Evolutionary conservation across 768 basidiomycete species (phyloP).

Genomic region (Serendipita vermifera): DNA sequence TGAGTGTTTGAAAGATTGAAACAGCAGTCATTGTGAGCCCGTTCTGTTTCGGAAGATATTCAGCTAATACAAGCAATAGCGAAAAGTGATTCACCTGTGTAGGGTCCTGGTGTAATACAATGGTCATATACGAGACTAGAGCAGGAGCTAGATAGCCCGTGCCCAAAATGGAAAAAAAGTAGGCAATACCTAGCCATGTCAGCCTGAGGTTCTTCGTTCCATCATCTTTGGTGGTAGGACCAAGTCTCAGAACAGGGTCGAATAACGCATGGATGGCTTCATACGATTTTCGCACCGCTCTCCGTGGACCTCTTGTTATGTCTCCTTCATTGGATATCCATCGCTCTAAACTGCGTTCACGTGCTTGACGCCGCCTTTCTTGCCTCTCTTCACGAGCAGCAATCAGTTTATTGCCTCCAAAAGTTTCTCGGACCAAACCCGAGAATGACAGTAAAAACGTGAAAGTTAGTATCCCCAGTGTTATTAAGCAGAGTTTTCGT

Average conservation of each 20-base stretch:
- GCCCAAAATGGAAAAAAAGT: background rate
- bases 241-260: background rate
- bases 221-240: background rate
- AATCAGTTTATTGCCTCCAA: background rate
- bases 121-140: background rate
- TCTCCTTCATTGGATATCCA: background rate
- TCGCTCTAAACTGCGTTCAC: slow-evolving; percentile 1
- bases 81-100: background rate
- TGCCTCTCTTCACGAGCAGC: slow-evolving; percentile 1
- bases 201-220: background rate
- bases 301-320: background rate
- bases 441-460: background rate
- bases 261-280: background rate
- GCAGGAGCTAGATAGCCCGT: background rate
- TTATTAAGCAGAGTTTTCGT: background rate
- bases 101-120: background rate
- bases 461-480: background rate
- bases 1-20: too few species aligned
- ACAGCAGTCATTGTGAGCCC: too few species aligned
- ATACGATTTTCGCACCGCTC: background rate
- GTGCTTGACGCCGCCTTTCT: background rate
- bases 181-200: background rate
- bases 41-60: too few species aligned
- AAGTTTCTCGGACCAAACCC: background rate
- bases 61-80: too few species aligned